phyloP scores from a whole-genome alignment of 208 protist genomes.

The Wallacemonas sp. region DNA sequence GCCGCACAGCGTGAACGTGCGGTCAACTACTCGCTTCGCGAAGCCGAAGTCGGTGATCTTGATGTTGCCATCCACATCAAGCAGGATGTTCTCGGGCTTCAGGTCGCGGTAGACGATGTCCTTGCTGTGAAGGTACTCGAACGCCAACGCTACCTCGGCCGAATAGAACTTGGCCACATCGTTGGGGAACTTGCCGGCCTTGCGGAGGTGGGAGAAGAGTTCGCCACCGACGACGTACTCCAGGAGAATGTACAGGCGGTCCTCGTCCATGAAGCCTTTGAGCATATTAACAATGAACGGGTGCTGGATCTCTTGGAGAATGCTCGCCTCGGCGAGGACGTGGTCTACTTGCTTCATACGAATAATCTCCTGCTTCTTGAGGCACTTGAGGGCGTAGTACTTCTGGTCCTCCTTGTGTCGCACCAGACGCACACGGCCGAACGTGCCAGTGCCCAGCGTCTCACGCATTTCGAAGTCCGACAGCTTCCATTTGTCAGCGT shows the following conservation, averaged over 20 bases:
- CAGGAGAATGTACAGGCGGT: conserved; percentile 93
- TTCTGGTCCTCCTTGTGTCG: conserved; percentile 75
- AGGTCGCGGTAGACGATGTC: conserved; percentile 88
- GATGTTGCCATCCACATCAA: conserved; percentile 81
- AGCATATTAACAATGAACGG: conserved; percentile 95
- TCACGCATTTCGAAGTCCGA: conserved; percentile 90
- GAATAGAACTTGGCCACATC: conserved; percentile 94
- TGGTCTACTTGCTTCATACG: conserved; percentile 93
- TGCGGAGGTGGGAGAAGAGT: conserved; percentile 92
- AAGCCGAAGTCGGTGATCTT: conserved; percentile 92
- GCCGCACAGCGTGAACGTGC: conserved; percentile 83
- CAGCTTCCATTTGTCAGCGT: conserved; percentile 77
- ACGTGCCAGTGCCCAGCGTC: conserved; percentile 94
- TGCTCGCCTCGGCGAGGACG: conserved; percentile 93
- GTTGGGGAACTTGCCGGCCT: conserved; percentile 90
- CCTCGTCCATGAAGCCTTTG: conserved; percentile 95
- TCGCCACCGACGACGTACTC: conserved; percentile 94
- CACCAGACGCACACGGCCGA: conserved; percentile 93
- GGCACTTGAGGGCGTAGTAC: conserved; percentile 90
- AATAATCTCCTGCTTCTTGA: conserved; percentile 91
- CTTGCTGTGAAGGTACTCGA: conserved; percentile 86
- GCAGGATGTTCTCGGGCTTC: conserved; percentile 89
- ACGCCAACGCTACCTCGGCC: conserved; percentile 85
- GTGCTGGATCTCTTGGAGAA: conserved; percentile 92
- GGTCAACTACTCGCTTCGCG: conserved; percentile 80